Percentiles rank a stretch among this genome's conserved stretches.
These are phyloP conservation scores for Penicillium sp. DNA, from an alignment of 2,329 filamentous ascomycete genomes.

Conservation along the genomic window DNA sequence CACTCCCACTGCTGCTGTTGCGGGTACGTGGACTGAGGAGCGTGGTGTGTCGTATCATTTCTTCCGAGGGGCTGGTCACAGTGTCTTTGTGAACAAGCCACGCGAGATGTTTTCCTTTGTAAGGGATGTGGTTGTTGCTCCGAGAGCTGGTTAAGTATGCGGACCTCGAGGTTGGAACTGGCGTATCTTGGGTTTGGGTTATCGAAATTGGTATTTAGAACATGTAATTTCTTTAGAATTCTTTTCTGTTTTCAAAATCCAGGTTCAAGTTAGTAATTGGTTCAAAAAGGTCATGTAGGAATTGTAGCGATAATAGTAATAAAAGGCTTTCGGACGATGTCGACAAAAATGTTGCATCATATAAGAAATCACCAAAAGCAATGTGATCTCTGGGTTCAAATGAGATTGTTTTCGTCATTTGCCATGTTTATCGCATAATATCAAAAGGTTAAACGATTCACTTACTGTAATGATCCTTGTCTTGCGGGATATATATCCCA, in stretches of 20 bases:
- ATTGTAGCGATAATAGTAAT: neutral
- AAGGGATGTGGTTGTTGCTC: constrained; percentile 35
- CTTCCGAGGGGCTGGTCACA: constrained; percentile 38
- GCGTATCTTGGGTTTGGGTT: neutral
- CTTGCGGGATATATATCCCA: neutral
- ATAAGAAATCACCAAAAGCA: neutral
- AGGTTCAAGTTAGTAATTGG: neutral
- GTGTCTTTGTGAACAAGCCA: constrained; percentile 33
- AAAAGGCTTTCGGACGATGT: constrained; percentile 2
- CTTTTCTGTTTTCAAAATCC: neutral
- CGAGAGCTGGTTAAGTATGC: neutral
- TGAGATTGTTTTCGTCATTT: neutral
- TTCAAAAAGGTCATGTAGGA: neutral
- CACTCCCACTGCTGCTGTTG: constrained; percentile 12
- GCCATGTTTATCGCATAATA: neutral
- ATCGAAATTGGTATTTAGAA: neutral
- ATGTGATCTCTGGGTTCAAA: neutral
- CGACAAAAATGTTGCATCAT: constrained; percentile 2
- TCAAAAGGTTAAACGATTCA: neutral
- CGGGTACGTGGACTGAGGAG: constrained; percentile 35
- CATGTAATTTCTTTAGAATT: too few species aligned
- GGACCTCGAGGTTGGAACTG: neutral
- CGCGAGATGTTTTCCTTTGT: constrained; percentile 40
- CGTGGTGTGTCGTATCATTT: constrained; percentile 40
- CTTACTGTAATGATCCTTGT: neutral